These are phyloP conservation scores for Penicillium sp. DNA, from an alignment of 2,329 filamentous ascomycete genomes.

Conservation along the genomic window DNA sequence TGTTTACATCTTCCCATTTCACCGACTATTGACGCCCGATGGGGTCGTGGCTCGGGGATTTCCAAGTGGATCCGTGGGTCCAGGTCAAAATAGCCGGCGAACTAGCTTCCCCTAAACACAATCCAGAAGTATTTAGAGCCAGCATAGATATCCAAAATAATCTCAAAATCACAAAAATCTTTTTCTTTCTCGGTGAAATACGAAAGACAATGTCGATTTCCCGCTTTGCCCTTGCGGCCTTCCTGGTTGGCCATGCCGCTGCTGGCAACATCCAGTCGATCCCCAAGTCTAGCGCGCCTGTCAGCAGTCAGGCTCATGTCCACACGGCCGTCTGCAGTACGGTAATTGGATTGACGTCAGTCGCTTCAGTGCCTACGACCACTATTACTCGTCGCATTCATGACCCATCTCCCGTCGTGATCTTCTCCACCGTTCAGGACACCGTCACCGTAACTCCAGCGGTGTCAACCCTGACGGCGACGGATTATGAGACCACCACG, in stretches of 20 bases:
- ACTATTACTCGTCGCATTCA: conserved; percentile 3
- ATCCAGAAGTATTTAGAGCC: neutral
- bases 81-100: neutral
- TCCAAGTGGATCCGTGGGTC: neutral
- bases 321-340: neutral
- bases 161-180: neutral
- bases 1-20: neutral
- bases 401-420: neutral
- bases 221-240: neutral
- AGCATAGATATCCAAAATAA: too few relatives aligned
- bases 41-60: neutral
- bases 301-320: conserved; percentile 1
- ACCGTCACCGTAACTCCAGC: conserved; percentile 4
- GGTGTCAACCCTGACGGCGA: neutral
- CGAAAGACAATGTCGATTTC: neutral
- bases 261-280: neutral
- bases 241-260: neutral
- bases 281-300: neutral
- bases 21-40: neutral
- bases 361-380: conserved; percentile 1
- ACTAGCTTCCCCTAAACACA: neutral
- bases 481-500: conserved; percentile 4
- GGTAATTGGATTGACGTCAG: neutral
- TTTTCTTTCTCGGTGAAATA: neutral
- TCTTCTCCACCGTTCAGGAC: conserved; percentile 3